phyloP scores from a whole-genome alignment of 1,284 basidiomycete genomes.

The Cryptococcus amylolentus region DNA sequence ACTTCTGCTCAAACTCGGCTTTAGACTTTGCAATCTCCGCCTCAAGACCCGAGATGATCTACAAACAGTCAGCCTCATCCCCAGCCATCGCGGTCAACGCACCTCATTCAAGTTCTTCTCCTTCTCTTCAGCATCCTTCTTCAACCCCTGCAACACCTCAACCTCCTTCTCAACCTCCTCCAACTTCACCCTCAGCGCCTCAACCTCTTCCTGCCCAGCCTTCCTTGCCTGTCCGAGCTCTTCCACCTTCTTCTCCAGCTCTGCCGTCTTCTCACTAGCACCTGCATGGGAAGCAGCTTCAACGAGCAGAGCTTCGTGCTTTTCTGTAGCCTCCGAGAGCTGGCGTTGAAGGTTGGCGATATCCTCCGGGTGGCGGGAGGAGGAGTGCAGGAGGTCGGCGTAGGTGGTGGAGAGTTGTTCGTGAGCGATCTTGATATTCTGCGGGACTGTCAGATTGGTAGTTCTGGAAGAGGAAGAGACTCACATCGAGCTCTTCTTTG shows the following conservation, averaged over 20 bases:
- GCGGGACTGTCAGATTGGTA: neutral
- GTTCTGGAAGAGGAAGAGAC: neutral
- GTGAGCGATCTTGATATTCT: constrained; percentile 21
- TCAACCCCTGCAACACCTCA: constrained; percentile 6
- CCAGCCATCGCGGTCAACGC: neutral
- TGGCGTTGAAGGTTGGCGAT: constrained; percentile 22
- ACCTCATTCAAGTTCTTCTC: constrained; percentile 17
- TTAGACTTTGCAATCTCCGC: constrained; percentile 13
- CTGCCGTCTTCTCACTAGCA: constrained; percentile 2
- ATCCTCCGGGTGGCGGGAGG: constrained; percentile 17
- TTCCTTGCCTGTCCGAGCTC: constrained; percentile 14
- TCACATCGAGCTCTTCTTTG: constrained; percentile 19
- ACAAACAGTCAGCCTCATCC: neutral
- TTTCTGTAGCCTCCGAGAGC: constrained; percentile 16
- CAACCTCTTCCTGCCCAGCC: constrained; percentile 3
- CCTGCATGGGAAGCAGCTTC: neutral
- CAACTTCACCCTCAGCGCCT: constrained; percentile 1
- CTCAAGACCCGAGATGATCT: constrained; percentile 16
- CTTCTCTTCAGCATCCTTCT: constrained; percentile 9
- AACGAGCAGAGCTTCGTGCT: constrained; percentile 10
- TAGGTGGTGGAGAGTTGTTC: constrained; percentile 19
- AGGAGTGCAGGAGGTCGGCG: constrained; percentile 18
- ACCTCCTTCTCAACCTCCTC: constrained; percentile 11
- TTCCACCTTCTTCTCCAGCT: constrained; percentile 20
- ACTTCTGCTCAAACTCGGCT: constrained; percentile 18